Evolutionary conservation across 768 basidiomycete genomes (phyloP).

Genomic region (Zangia roseola): DNA sequence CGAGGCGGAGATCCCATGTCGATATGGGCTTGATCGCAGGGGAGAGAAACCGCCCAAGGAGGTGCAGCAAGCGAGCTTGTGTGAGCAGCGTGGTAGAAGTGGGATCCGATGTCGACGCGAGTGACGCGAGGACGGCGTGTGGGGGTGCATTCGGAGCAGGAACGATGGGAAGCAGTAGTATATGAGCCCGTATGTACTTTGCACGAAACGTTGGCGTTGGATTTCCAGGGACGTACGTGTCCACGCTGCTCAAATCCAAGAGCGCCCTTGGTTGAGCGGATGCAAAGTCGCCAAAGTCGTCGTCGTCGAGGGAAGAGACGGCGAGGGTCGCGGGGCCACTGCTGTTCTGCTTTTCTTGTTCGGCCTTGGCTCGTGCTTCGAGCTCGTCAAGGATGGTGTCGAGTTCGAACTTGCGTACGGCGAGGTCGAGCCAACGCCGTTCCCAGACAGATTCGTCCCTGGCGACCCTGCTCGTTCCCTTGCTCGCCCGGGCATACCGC

Average conservation of each 20-base stretch:
- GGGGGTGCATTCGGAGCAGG: slow-evolving; percentile 59
- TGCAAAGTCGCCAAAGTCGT: slow-evolving; percentile 90
- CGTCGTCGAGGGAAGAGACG: slow-evolving; percentile 52
- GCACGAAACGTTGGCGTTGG: slow-evolving; percentile 42
- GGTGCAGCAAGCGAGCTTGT: slow-evolving; percentile 67
- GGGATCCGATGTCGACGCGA: slow-evolving; percentile 34
- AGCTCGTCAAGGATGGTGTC: slow-evolving; percentile 55
- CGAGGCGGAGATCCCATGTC: slow-evolving; percentile 58
- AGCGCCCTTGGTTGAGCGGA: slow-evolving; percentile 33
- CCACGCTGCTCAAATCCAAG: slow-evolving; percentile 20
- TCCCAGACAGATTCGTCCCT: slow-evolving; percentile 82
- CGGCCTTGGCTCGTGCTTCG: slow-evolving; percentile 43
- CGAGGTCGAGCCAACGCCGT: slow-evolving; percentile 62
- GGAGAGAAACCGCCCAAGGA: slow-evolving; percentile 77
- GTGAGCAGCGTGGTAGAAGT: slow-evolving; percentile 41
- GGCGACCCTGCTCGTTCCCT: slow-evolving; percentile 60
- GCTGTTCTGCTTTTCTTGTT: slow-evolving; percentile 29
- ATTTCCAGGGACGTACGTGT: slow-evolving; percentile 20
- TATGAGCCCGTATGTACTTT: slow-evolving; percentile 66
- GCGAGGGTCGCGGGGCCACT: slow-evolving; percentile 58
- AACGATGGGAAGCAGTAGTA: slow-evolving; percentile 58
- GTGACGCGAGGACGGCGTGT: slow-evolving; percentile 59
- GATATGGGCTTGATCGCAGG: slow-evolving; percentile 67
- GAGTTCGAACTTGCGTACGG: slow-evolving; percentile 45
- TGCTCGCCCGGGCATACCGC: slow-evolving; percentile 65